Evolutionary conservation across 2,329 filamentous ascomycete species (phyloP).

Genomic region (Aspergillus sp.): DNA sequence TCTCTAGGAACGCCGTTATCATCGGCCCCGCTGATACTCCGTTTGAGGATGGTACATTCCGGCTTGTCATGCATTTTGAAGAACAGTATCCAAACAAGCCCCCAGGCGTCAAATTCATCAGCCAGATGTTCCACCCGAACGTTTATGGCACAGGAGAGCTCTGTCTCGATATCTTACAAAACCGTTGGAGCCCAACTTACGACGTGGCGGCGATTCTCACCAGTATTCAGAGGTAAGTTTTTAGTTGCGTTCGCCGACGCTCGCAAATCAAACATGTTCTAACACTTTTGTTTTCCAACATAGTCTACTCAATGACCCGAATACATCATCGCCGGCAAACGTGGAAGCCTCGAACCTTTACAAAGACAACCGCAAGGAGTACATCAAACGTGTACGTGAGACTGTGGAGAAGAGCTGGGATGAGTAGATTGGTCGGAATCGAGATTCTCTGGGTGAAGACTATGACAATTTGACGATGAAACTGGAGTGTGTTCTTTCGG

Average conservation of each 20-base stretch:
- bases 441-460: neutral
- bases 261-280: neutral
- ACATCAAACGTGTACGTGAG: slow-evolving; percentile 90
- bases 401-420: slow-evolving; percentile 99
- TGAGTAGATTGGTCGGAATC: slow-evolving; percentile 55
- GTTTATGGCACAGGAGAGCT: slow-evolving; percentile 97
- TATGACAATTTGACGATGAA: slow-evolving; percentile 7
- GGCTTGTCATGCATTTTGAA: slow-evolving; percentile 98
- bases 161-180: slow-evolving; percentile 94
- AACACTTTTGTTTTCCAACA: neutral
- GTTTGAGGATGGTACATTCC: slow-evolving; percentile 96
- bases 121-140: slow-evolving; percentile 98
- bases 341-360: slow-evolving; percentile 98
- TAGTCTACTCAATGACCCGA: slow-evolving; percentile 94
- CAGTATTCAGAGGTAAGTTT: slow-evolving; percentile 84
- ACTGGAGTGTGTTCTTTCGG: slow-evolving; percentile 9
- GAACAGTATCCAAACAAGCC: slow-evolving; percentile 99
- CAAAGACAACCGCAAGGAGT: slow-evolving; percentile 96
- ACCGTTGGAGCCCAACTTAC: slow-evolving; percentile 97
- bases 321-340: slow-evolving; percentile 96
- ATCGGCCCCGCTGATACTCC: slow-evolving; percentile 96
- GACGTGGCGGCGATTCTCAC: slow-evolving; percentile 96
- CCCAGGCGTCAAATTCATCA: slow-evolving; percentile 96
- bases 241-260: neutral
- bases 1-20: slow-evolving; percentile 88